Conservation (phyloP, 2,329 filamentous ascomycete genomes). For the Gnomoniopsis sp. region DNA sequence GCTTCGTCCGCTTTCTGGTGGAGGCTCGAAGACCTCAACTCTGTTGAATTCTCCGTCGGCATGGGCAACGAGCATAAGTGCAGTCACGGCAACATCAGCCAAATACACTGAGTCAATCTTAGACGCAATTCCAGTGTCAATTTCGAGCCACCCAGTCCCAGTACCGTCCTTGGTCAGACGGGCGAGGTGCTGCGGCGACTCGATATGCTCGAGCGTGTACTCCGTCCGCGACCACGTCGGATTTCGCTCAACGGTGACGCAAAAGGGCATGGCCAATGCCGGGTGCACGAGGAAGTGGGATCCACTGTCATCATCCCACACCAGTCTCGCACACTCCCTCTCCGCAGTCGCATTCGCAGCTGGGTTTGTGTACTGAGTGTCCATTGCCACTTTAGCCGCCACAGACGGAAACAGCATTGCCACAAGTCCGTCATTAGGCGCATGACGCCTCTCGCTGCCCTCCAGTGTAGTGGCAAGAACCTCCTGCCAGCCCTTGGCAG, state of each 20-base stretch:
- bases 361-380: slow-evolving; percentile 52
- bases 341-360: slow-evolving; percentile 61
- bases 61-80: slow-evolving; percentile 57
- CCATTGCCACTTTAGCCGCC: slow-evolving; percentile 60
- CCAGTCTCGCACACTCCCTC: slow-evolving; percentile 65
- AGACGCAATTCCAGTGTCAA: slow-evolving; percentile 58
- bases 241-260: slow-evolving; percentile 55
- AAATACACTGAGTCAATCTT: slow-evolving; percentile 60
- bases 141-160: slow-evolving; percentile 56
- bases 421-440: slow-evolving; percentile 60
- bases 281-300: slow-evolving; percentile 63
- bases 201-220: slow-evolving; percentile 63
- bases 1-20: slow-evolving; percentile 35
- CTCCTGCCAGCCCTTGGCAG: slow-evolving; percentile 52
- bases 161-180: slow-evolving; percentile 59
- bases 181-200: slow-evolving; percentile 58
- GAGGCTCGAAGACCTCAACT: slow-evolving; percentile 57
- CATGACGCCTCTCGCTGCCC: slow-evolving; percentile 48
- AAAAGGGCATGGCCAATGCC: slow-evolving; percentile 60
- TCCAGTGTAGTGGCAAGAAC: slow-evolving; percentile 57
- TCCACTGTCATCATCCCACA: slow-evolving; percentile 64
- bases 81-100: slow-evolving; percentile 59
- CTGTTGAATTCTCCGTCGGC: slow-evolving; percentile 50
- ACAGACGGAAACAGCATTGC: slow-evolving; percentile 66
- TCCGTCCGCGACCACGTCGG: slow-evolving; percentile 59